These are phyloP conservation scores for Ceratorhiza oryzae-sativae DNA, from an alignment of 1,284 basidiomycete genomes.

Conservation along the genomic window DNA sequence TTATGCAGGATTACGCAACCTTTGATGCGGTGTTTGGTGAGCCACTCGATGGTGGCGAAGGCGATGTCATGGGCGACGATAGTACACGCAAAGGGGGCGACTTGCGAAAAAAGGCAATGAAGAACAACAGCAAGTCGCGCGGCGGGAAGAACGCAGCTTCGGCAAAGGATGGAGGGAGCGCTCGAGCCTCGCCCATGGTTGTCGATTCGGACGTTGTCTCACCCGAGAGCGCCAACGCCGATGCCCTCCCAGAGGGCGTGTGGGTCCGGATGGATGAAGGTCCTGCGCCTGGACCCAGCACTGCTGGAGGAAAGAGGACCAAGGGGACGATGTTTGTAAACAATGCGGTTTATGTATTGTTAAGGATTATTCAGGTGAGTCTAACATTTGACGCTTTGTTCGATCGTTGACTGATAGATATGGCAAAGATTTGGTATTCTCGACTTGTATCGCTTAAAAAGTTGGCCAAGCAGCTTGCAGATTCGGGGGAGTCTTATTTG, in stretches of 20 bases:
- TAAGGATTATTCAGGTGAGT: conserved; percentile 86
- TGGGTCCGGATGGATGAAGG: conserved; percentile 39
- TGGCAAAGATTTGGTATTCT: conserved; percentile 79
- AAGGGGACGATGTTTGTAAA: conserved; percentile 83
- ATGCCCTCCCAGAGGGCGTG: conserved; percentile 42
- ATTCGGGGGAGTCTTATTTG: conserved; percentile 36
- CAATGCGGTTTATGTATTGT: conserved; percentile 89
- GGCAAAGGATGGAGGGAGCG: conserved; percentile 31
- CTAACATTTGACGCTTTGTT: background rate
- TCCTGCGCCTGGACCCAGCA: conserved; percentile 10
- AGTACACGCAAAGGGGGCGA: conserved; percentile 53
- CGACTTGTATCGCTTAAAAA: conserved; percentile 84
- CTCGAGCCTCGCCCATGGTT: conserved; percentile 43
- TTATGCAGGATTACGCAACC: conserved; percentile 76
- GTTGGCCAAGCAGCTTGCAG: conserved; percentile 59
- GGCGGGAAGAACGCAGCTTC: conserved; percentile 28
- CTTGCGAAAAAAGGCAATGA: conserved; percentile 78
- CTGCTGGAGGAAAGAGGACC: conserved; percentile 43
- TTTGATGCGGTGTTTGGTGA: conserved; percentile 78
- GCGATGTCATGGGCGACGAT: conserved; percentile 52
- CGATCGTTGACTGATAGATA: background rate
- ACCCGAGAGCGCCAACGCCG: background rate
- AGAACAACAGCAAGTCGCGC: conserved; percentile 54
- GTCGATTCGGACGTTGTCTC: conserved; percentile 41
- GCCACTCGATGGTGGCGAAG: conserved; percentile 46